Conservation (phyloP, 306 rosid species). For the Rosa multiflora region DNA sequence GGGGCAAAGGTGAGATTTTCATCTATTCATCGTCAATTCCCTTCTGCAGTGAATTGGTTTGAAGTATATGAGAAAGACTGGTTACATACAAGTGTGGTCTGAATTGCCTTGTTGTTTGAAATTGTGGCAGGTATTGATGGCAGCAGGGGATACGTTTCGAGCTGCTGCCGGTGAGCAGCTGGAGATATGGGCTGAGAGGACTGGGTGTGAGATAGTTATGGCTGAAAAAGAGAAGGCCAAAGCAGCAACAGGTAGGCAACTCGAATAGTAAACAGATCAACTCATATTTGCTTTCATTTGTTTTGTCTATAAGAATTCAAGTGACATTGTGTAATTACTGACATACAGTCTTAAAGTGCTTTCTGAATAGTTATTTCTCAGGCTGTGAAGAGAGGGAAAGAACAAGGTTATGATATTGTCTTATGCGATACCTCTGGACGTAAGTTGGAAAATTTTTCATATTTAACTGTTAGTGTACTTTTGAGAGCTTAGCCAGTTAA, state of each 20-base stretch:
- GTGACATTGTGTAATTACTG: slow-evolving; percentile 30
- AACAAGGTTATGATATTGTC: slow-evolving; percentile 74
- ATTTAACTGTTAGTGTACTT: slow-evolving; percentile 17
- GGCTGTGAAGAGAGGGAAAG: slow-evolving; percentile 92
- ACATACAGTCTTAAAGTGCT: slow-evolving; percentile 41
- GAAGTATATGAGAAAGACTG: not conserved
- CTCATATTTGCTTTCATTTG: slow-evolving; percentile 11
- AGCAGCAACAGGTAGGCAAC: slow-evolving; percentile 70
- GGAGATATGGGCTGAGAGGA: slow-evolving; percentile 98
- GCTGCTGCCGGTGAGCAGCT: slow-evolving; percentile 99
- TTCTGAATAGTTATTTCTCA: slow-evolving; percentile 81
- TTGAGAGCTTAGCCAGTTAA: slow-evolving; percentile 8
- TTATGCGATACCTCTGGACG: slow-evolving; percentile 97
- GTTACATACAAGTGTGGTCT: slow-evolving; percentile 2
- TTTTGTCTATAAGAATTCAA: slow-evolving; percentile 7
- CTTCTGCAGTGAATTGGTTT: not conserved
- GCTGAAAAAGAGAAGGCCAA: slow-evolving; percentile 83
- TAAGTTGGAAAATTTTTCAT: slow-evolving; percentile 40
- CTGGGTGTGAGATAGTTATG: slow-evolving; percentile 86
- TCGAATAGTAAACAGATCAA: slow-evolving; percentile 1
- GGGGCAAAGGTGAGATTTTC: slow-evolving; percentile 79
- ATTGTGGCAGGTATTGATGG: slow-evolving; percentile 74
- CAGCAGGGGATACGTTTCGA: slow-evolving; percentile 98
- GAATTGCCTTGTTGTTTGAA: slow-evolving; percentile 15
- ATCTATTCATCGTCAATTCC: slow-evolving; percentile 14